A percentile compares a stretch with the other conserved stretches of the same genome.
Conservation (phyloP, 1,139 yeast species). For the Scheffersomyces segobiensis region DNA sequence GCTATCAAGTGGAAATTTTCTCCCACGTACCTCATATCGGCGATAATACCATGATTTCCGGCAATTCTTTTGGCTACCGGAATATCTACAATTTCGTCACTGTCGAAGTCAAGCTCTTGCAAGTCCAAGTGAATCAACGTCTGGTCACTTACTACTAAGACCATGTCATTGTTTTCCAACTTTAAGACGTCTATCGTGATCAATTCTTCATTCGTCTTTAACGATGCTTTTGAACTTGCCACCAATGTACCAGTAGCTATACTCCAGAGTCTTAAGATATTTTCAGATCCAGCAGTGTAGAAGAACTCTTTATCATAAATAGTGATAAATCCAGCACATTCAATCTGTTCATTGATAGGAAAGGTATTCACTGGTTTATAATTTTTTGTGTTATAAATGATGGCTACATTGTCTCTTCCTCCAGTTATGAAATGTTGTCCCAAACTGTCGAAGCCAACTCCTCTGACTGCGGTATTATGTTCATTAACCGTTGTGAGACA, state of each 20-base stretch:
- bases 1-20: conserved; percentile 61
- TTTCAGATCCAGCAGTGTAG: conserved; percentile 83
- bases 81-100: conserved; percentile 30
- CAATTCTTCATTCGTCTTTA: conserved; percentile 66
- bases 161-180: conserved; percentile 23
- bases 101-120: conserved; percentile 10
- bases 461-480: conserved; percentile 86
- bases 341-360: conserved; percentile 78
- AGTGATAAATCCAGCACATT: conserved; percentile 67
- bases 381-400: conserved; percentile 56
- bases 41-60: conserved; percentile 95
- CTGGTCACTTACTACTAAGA: conserved; percentile 76
- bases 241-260: conserved; percentile 35
- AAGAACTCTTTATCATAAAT: conserved; percentile 37
- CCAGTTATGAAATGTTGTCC: conserved; percentile 70
- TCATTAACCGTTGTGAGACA: conserved; percentile 65
- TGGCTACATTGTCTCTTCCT: conserved; percentile 83
- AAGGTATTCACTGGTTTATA: conserved; percentile 64
- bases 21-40: conserved; percentile 80
- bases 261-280: conserved; percentile 65
- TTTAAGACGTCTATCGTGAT: conserved; percentile 59
- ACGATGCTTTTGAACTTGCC: conserved; percentile 50
- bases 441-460: conserved; percentile 60
- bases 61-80: conserved; percentile 61
- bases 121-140: conserved; percentile 61